Base-by-base conservation (phyloP, 768 basidiomycete genomes). In the Galerina sulciceps region DNA sequence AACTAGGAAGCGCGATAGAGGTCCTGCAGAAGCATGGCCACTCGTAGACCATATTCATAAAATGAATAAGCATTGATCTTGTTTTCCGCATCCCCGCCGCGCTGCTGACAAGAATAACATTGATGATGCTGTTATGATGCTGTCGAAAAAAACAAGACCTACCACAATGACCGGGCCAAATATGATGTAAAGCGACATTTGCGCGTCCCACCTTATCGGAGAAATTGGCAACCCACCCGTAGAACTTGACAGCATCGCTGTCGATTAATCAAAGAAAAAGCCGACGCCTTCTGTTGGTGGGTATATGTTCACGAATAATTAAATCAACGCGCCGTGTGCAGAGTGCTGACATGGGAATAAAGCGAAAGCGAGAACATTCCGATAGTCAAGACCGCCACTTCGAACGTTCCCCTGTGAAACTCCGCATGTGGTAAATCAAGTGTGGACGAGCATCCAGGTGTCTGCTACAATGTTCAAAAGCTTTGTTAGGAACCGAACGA, bases 31-130 rank as follows among this genome's bases (percentile, higher is more conserved):
- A 50, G 41, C 46, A 42, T 23, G 31, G 48, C 18, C 49, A 41
- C 41, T 23, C 46, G 34, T 38, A 35, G 18, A 45, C 23, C 37
- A 35, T 36, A 47, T 50, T 55, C 36, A 55, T 55, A 40, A 55
- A 17, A 49, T 26, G 6, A 44, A 48, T 42, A 47, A 54, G 49
- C 55, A 48, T 56, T 57, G 51, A 57, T 49, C n/a, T 36, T 52
- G 53, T 60, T 64, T 40, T 54, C 62, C 62, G 55, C 62, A 52
- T 59, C 62, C 53, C 55, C 47, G 34, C 62, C 62, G 59, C 40
- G 40, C 46, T 49, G 53, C 35, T 18, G 35, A 49, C 40, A 13
- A 54, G 49, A 59, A 58, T 53, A 49, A 48, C 49, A 35, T 10
- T 55, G 51, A 35, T 38, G 57, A 36, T 53, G 52, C 20, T 53